phyloP scores from a whole-genome alignment of 2,329 filamentous ascomycete species.

The Colletotrichum musae region DNA sequence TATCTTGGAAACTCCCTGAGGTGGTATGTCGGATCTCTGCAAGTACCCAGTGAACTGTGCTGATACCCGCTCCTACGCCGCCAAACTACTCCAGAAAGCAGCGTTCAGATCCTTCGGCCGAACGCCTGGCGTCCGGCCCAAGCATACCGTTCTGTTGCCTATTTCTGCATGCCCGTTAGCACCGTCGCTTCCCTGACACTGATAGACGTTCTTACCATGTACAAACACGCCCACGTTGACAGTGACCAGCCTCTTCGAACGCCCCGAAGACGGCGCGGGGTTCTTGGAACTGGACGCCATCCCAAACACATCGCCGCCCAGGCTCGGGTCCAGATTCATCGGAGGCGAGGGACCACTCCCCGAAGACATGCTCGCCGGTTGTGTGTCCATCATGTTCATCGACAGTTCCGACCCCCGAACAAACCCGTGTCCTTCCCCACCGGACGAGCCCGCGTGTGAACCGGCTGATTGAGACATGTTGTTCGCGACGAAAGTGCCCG shows the following conservation, averaged over 20 bases:
- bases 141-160: constrained; percentile 52
- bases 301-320: constrained; percentile 18
- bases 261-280: background rate
- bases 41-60: too few species aligned
- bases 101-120: constrained; percentile 53
- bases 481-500: background rate
- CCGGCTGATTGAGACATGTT: background rate
- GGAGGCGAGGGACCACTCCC: background rate
- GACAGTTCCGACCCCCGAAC: too few species aligned
- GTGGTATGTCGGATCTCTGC: too few species aligned
- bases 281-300: background rate
- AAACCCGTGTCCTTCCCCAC: too few species aligned
- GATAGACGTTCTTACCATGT: constrained; percentile 45
- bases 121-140: constrained; percentile 56
- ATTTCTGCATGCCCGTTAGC: constrained; percentile 49
- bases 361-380: background rate
- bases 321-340: constrained; percentile 18
- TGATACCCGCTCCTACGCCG: background rate
- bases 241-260: constrained; percentile 48
- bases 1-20: too few species aligned
- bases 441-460: background rate
- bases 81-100: constrained; percentile 39
- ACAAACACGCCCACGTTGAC: constrained; percentile 51
- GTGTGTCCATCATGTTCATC: background rate
- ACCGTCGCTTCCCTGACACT: background rate